Evolutionary conservation across 805 yeast genomes (phyloP).

Genomic region (Komagataella kurtzmanii): DNA sequence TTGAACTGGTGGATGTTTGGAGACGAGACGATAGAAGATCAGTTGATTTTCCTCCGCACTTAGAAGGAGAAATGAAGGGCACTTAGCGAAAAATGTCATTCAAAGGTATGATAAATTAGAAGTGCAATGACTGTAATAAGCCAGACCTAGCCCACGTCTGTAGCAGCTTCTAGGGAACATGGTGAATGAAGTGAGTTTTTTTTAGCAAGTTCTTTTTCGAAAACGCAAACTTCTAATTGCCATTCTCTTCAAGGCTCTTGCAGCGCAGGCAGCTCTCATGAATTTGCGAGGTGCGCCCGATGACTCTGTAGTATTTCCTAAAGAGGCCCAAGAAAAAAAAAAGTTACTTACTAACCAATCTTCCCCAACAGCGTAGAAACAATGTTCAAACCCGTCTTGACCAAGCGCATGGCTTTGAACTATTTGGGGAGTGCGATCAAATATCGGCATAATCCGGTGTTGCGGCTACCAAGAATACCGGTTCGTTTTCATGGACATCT

Average conservation of each 20-base stretch:
- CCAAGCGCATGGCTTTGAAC: neutral
- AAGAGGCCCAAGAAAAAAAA: neutral
- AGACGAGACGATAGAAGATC: neutral
- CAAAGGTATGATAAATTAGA: neutral
- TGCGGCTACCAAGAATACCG: slow-evolving; percentile 7
- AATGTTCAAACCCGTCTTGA: neutral
- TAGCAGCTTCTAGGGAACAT: neutral
- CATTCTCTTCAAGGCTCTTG: neutral
- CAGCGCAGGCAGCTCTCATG: neutral
- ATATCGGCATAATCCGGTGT: neutral
- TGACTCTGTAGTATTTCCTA: neutral
- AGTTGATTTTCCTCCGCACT: neutral
- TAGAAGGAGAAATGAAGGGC: neutral
- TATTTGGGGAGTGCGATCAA: neutral
- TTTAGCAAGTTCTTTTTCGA: neutral
- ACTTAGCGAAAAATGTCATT: neutral
- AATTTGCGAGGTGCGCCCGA: neutral
- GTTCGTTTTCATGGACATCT: slow-evolving; percentile 61
- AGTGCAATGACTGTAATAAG: too few species aligned
- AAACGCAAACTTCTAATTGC: neutral
- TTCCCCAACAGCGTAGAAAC: neutral
- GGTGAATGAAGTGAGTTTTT: neutral
- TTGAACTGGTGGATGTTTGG: neutral
- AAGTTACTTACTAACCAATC: neutral
- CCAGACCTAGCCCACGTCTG: neutral